A percentile compares a stretch with the other conserved stretches of the same genome.
phyloP scores from a whole-genome alignment of 352 stramenopile species.

The Pythium aristosporum region DNA sequence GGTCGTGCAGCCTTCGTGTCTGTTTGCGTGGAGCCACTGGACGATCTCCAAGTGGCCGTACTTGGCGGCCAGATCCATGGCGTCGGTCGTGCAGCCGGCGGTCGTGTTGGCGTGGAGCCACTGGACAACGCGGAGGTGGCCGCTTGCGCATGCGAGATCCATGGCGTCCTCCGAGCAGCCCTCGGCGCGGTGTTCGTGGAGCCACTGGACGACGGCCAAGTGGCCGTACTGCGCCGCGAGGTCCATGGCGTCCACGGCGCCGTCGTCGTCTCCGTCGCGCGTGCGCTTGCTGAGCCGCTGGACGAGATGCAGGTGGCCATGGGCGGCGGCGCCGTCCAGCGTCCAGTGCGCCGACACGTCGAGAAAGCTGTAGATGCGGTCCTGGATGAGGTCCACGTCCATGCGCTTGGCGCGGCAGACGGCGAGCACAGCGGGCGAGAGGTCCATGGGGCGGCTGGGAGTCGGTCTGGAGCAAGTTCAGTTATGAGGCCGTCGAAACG shows the following conservation, averaged over 20 bases:
- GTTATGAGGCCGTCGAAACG: background rate
- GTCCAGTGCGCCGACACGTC: slow-evolving; percentile 20
- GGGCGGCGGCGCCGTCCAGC: slow-evolving; percentile 19
- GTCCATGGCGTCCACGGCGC: slow-evolving; percentile 2
- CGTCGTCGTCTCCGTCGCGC: background rate
- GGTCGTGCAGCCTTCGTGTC: slow-evolving; percentile 24
- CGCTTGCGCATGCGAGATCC: slow-evolving; percentile 31
- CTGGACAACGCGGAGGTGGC: slow-evolving; percentile 28
- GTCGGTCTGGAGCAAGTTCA: background rate
- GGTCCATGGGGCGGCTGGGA: background rate
- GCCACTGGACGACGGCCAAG: slow-evolving; percentile 48
- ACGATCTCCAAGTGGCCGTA: slow-evolving; percentile 31
- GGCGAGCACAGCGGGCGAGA: slow-evolving; percentile 20
- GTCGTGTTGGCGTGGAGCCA: slow-evolving; percentile 25
- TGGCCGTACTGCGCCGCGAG: background rate
- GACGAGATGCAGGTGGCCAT: slow-evolving; percentile 21
- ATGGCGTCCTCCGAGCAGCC: slow-evolving; percentile 44
- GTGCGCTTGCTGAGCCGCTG: slow-evolving; percentile 17
- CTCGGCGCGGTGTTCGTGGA: slow-evolving; percentile 53
- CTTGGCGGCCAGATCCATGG: slow-evolving; percentile 33
- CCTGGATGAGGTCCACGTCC: slow-evolving; percentile 21
- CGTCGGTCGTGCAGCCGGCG: slow-evolving; percentile 30
- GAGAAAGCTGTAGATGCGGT: slow-evolving; percentile 23
- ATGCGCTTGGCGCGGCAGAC: slow-evolving; percentile 12
- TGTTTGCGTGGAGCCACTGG: slow-evolving; percentile 31